Base-by-base conservation (phyloP, 768 basidiomycete species). In the Candolleomyces aberdarensis region DNA sequence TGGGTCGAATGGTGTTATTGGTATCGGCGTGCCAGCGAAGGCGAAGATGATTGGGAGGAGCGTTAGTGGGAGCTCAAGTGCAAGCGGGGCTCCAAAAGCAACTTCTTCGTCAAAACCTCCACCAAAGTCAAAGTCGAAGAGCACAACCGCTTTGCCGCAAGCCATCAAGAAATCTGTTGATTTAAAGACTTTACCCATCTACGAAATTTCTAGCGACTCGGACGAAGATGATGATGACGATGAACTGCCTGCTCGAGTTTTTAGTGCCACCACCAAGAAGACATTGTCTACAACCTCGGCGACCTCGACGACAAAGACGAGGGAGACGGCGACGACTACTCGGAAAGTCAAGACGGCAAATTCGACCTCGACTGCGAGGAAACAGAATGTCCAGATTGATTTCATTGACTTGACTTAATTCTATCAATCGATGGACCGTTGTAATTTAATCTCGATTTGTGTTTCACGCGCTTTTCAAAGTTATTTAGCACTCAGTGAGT, bases 181-280 rank as follows among this genome's bases (percentile, higher is more conserved):
- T 19, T 32, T 54, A n/a, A 31, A 7, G 52, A n/a, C 26, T 17
- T 36, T 59, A 17, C 59, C 59, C 4, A 51, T 60, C 14, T 53
- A 40, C 31, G 59, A 60, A 32, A 60, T 60, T 1, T 60, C 59
- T n/a, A 50, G 47, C 22, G 59, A 60, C 5, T 26, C 31, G 13
- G 59, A 60, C 8, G 50, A 53, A 14, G 50, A 41, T 5, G 52
- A 60, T 26, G 57, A 32, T 6, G 57, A 36, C 13, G 43, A 26
- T 44, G 22, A 19, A 29, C 6, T 36, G 36, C 36, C 36, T 11
- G 36, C 36, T 36, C 36, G 36, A 36, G 5, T 36, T 36, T 36
- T 36, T 11, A 11, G 36, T 6, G 36, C 36, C 8, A 3, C 15
- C 19, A n/a, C 49, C 11, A n/a, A 20, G 22, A 50, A 50, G 22